Evolutionary conservation across 495 filamentous ascomycete genomes (phyloP).

Genomic region (Elasticomyces elasticus): DNA sequence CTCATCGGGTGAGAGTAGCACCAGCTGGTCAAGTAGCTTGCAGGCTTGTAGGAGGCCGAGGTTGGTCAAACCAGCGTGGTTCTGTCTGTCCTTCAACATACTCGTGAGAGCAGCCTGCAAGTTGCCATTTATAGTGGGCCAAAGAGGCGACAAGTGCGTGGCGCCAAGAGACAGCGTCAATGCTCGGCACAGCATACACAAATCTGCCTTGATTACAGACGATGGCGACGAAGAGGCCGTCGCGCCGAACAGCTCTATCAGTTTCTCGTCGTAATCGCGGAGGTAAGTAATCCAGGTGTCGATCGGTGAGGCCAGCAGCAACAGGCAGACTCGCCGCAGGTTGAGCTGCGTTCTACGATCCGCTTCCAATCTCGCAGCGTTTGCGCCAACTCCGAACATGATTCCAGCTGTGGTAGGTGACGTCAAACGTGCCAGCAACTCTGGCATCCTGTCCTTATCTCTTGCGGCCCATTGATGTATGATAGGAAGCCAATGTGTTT

Average conservation of each 20-base stretch:
- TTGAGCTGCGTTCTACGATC: conserved; percentile 90
- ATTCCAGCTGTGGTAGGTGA: conserved; percentile 91
- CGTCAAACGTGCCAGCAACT: conserved; percentile 66
- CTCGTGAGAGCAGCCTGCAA: conserved; percentile 74
- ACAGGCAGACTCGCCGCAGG: conserved; percentile 66
- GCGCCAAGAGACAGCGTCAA: conserved; percentile 65
- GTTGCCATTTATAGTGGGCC: conserved; percentile 83
- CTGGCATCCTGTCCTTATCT: conserved; percentile 81
- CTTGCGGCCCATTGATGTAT: conserved; percentile 69
- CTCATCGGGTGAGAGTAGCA: conserved; percentile 83
- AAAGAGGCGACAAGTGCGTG: conserved; percentile 68
- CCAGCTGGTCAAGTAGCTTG: conserved; percentile 77
- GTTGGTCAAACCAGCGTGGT: conserved; percentile 60
- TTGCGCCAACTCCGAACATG: conserved; percentile 94
- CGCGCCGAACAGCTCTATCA: conserved; percentile 78
- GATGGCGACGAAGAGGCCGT: conserved; percentile 85
- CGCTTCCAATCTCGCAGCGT: conserved; percentile 84
- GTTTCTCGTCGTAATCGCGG: conserved; percentile 62
- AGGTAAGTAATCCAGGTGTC: conserved; percentile 76
- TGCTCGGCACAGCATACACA: conserved; percentile 80
- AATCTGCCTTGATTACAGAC: conserved; percentile 74
- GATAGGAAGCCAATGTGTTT: conserved; percentile 69
- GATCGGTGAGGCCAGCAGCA: conserved; percentile 60
- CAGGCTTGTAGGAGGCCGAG: conserved; percentile 75
- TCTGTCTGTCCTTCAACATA: conserved; percentile 45